These are phyloP conservation scores for Tolypocladium nubicola DNA, from an alignment of 2,329 filamentous ascomycete species.

Conservation along the genomic window DNA sequence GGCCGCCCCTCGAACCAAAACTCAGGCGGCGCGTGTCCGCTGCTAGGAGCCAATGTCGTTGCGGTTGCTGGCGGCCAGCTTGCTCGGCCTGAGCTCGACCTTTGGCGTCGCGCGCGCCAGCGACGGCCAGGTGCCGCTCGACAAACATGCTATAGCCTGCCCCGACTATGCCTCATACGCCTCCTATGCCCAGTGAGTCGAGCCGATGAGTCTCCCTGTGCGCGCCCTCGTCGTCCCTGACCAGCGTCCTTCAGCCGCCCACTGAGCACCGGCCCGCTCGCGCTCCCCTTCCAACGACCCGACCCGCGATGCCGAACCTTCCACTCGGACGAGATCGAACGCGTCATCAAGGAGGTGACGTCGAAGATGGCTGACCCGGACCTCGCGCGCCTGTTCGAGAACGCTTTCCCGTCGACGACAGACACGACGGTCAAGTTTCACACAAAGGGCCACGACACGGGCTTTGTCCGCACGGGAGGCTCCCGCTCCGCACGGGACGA, in stretches of 20 bases:
- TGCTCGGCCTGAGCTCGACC: conserved; percentile 14
- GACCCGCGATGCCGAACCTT: conserved; percentile 78
- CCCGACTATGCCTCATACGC: conserved; percentile 31
- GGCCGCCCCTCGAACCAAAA: background rate
- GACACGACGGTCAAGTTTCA: conserved; percentile 89
- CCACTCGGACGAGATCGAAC: conserved; percentile 73
- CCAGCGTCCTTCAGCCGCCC: conserved; percentile 47
- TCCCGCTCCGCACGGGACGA: conserved; percentile 29
- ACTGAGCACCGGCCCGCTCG: conserved; percentile 66
- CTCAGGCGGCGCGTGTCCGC: background rate
- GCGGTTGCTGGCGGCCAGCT: conserved; percentile 13
- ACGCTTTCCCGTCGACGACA: conserved; percentile 76
- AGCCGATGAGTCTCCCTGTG: background rate
- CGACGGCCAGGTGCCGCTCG: conserved; percentile 14
- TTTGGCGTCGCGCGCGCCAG: conserved; percentile 9
- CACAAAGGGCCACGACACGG: conserved; percentile 44
- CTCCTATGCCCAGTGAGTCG: conserved; percentile 25
- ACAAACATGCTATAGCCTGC: conserved; percentile 19
- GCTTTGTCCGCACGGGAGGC: conserved; percentile 22
- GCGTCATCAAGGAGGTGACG: conserved; percentile 76
- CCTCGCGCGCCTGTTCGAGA: conserved; percentile 86
- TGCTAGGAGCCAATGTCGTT: conserved; percentile 11
- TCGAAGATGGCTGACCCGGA: conserved; percentile 73
- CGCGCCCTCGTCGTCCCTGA: background rate
- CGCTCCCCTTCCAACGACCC: conserved; percentile 79